Evolutionary conservation across 306 rosid genomes (phyloP).

Genomic region (Cyamopsis tetragonoloba): DNA sequence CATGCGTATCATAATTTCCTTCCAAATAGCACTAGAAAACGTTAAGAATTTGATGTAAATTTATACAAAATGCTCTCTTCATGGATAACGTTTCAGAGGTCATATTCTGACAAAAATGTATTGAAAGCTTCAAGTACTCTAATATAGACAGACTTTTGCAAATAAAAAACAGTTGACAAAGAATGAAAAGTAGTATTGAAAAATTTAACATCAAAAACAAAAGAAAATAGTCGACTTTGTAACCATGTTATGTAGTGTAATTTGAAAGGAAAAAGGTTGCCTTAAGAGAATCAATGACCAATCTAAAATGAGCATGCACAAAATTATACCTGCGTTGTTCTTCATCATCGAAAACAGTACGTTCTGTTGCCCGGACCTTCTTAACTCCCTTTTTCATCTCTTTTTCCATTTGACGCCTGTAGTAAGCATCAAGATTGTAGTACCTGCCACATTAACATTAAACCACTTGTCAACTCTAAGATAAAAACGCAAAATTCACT

Average conservation of each 20-base stretch:
- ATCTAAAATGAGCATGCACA: constrained; percentile 1
- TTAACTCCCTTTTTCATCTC: constrained; percentile 61
- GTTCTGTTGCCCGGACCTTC: constrained; percentile 52
- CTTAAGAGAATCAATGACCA: background rate
- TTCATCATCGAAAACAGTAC: constrained; percentile 88
- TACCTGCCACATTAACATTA: constrained; percentile 54
- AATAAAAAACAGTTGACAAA: constrained; percentile 2
- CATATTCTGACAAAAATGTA: background rate
- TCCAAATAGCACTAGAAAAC: background rate
- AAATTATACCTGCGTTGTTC: constrained; percentile 75
- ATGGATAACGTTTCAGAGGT: constrained; percentile 1
- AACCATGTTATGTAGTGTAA: background rate
- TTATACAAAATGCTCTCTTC: background rate
- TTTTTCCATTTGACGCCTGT: constrained; percentile 64
- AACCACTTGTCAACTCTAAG: constrained; percentile 19
- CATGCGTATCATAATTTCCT: background rate
- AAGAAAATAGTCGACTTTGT: background rate
- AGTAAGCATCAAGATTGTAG: constrained; percentile 81
- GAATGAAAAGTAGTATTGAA: background rate
- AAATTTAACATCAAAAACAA: background rate
- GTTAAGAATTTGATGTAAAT: background rate
- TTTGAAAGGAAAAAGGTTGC: background rate
- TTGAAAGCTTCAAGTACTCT: constrained; percentile 16
- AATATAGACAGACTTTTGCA: background rate
- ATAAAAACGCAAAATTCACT: background rate